A percentile compares a stretch with the other conserved stretches of the same genome.
Evolutionary conservation across 164 flowering plant genomes (phyloP).

Genomic region (Chloranthus sessilifolius): DNA sequence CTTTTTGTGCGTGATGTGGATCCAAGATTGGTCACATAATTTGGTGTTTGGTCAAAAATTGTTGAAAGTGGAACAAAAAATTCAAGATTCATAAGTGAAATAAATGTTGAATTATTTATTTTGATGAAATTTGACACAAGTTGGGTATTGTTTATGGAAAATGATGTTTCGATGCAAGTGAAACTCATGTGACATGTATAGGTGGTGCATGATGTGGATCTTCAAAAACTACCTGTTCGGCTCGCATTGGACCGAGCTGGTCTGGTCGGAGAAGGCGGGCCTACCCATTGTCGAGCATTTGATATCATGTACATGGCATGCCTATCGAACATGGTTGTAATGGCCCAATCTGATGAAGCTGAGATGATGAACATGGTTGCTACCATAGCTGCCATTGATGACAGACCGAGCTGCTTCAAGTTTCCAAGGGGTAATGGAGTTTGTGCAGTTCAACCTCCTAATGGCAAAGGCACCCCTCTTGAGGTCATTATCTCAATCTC

Average conservation of each 20-base stretch:
- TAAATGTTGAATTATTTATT: too few species aligned
- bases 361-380: constrained; percentile 95
- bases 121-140: too few species aligned
- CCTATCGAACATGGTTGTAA: constrained; percentile 91
- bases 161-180: too few species aligned
- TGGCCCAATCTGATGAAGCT: constrained; percentile 92
- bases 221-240: constrained; percentile 87
- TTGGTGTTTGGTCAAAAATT: too few species aligned
- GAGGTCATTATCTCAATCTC: constrained; percentile 52
- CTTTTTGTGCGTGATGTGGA: constrained; percentile 97
- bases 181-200: too few species aligned
- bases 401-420: constrained; percentile 87
- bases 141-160: too few species aligned
- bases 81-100: too few species aligned
- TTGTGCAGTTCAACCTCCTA: constrained; percentile 53
- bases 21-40: too few species aligned
- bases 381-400: constrained; percentile 84
- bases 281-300: constrained; percentile 95
- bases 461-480: constrained; percentile 69
- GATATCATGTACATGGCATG: constrained; percentile 94
- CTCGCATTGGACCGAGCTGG: constrained; percentile 93
- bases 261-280: constrained; percentile 93
- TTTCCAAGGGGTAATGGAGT: constrained; percentile 89
- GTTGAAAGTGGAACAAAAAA: too few species aligned
- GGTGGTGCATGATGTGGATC: constrained; percentile 96